Base-by-base conservation (phyloP, 116 monocot species). In the Dioscorea cayenensis region DNA sequence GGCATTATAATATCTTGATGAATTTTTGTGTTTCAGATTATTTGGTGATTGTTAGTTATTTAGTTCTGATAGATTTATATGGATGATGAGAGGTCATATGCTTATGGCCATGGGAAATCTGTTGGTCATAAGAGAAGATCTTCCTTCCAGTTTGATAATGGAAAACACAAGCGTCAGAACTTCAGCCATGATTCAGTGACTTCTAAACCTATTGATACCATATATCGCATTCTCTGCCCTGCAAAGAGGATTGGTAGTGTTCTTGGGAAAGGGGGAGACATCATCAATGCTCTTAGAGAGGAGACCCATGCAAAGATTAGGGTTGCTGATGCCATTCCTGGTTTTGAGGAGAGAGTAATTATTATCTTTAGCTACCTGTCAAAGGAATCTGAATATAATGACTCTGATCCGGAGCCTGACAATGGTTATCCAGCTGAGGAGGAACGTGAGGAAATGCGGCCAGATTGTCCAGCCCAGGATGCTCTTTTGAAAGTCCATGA, bases 231-330 rank as follows among this genome's bases (percentile, higher is more conserved):
- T 63, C 84, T 92, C 60, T 92, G 92, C 51, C 92, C 92, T 22
- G 69, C 86, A 17, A 88, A 86, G 66, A 92, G 82, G 70, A 82
- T 92, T 74, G 89, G 92, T 51, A 88, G 86, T 67, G 89, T 92
- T 71, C 83, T 92, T 76, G 92, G 92, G 13, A 88, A 77, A 75
- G 89, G 92, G 6, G 92, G 92, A 60, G 82, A 80, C 59, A 88
- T 92, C 70, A 73, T 92, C 65, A 88, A 84, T 81, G 75, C 84
- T 18, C 76, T 92, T 19, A 79, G 88, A 76, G 79, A 82, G 12
- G 82, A 86, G 71, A 92, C 92, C 29, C 80, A 80, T 78, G 86
- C 92, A 49, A 92, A 92, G 73, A 92, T 92, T 75, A 81, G 82
- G 49, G 82, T 92, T 37, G 79, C 84, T 72, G 89, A 92, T 82